phyloP scores from a whole-genome alignment of 1,284 basidiomycete genomes.

The Apiotrichum domesticum region DNA sequence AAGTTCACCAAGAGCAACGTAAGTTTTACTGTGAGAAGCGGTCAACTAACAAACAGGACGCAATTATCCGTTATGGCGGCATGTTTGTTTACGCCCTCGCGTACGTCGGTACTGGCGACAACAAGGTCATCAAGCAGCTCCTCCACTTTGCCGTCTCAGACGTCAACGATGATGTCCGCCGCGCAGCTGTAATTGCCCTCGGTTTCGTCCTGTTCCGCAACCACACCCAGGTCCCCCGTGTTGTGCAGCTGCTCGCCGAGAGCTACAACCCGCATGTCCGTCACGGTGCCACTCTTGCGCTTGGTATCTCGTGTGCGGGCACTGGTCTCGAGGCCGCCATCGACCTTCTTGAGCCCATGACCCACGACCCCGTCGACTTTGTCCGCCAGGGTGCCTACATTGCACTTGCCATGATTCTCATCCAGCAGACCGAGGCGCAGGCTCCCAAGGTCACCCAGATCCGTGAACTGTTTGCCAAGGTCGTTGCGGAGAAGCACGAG shows the following conservation, averaged over 20 bases:
- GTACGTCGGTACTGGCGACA: conserved; percentile 90
- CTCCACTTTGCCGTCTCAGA: conserved; percentile 94
- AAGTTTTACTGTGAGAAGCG: conserved; percentile 15
- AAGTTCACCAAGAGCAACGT: conserved; percentile 79
- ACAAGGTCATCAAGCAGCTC: conserved; percentile 79
- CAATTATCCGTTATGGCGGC: conserved; percentile 89
- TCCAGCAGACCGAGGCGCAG: conserved; percentile 86
- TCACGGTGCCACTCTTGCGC: conserved; percentile 86
- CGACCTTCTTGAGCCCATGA: conserved; percentile 92
- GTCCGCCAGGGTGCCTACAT: conserved; percentile 96
- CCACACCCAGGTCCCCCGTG: conserved; percentile 83
- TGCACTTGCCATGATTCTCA: conserved; percentile 88
- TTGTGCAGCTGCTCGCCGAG: conserved; percentile 90
- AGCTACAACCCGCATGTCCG: conserved; percentile 98
- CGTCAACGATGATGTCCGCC: conserved; percentile 89
- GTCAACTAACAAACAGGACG: conserved; percentile 57
- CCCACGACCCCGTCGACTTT: conserved; percentile 92
- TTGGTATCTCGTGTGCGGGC: conserved; percentile 86
- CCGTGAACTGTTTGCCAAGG: conserved; percentile 76
- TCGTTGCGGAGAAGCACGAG: conserved; percentile 90
- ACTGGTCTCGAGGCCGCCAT: conserved; percentile 92
- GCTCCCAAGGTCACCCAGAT: conserved; percentile 72
- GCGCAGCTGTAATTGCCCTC: conserved; percentile 87
- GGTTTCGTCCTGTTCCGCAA: conserved; percentile 95
- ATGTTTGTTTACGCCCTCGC: conserved; percentile 91